Evolutionary conservation across 2,329 filamentous ascomycete species (phyloP).

Genomic region (Aspergillus versicolor): DNA sequence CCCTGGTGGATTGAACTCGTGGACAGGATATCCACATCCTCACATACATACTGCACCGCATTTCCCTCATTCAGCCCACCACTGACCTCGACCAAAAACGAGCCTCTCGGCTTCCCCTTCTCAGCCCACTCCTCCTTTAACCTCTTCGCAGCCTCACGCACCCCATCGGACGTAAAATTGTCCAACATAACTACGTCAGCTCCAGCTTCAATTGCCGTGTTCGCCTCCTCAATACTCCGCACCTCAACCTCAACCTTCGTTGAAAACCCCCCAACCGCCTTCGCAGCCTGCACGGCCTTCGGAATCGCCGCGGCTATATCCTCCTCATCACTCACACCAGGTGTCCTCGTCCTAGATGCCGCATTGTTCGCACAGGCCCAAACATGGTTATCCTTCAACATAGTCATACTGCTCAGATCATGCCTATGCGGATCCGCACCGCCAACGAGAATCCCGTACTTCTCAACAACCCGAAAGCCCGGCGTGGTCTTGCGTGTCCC

Average conservation of each 20-base stretch:
- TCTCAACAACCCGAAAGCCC: slow-evolving; percentile 91
- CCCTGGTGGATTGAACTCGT: slow-evolving; percentile 97
- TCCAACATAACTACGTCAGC: slow-evolving; percentile 97
- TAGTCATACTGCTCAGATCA: slow-evolving; percentile 91
- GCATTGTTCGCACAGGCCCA: slow-evolving; percentile 70
- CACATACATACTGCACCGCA: slow-evolving; percentile 68
- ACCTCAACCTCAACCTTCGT: slow-evolving; percentile 97
- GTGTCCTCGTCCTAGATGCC: slow-evolving; percentile 19
- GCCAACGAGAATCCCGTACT: slow-evolving; percentile 95
- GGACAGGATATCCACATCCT: slow-evolving; percentile 91
- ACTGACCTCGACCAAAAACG: slow-evolving; percentile 85
- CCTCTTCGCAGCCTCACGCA: slow-evolving; percentile 70
- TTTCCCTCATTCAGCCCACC: slow-evolving; percentile 86
- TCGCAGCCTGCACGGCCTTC: slow-evolving; percentile 79
- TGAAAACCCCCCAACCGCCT: slow-evolving; percentile 80
- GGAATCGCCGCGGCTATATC: slow-evolving; percentile 66
- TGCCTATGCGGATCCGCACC: slow-evolving; percentile 90
- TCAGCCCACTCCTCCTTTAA: slow-evolving; percentile 78
- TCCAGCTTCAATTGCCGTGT: slow-evolving; percentile 85
- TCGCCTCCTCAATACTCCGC: slow-evolving; percentile 79
- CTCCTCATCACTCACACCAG: slow-evolving; percentile 11
- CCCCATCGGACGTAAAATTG: slow-evolving; percentile 81
- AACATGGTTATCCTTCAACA: slow-evolving; percentile 99
- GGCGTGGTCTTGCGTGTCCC: slow-evolving; percentile 97
- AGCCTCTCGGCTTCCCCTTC: slow-evolving; percentile 54